Evolutionary conservation across 352 stramenopile species (phyloP).

Genomic region (Globisporangium echinulatum): DNA sequence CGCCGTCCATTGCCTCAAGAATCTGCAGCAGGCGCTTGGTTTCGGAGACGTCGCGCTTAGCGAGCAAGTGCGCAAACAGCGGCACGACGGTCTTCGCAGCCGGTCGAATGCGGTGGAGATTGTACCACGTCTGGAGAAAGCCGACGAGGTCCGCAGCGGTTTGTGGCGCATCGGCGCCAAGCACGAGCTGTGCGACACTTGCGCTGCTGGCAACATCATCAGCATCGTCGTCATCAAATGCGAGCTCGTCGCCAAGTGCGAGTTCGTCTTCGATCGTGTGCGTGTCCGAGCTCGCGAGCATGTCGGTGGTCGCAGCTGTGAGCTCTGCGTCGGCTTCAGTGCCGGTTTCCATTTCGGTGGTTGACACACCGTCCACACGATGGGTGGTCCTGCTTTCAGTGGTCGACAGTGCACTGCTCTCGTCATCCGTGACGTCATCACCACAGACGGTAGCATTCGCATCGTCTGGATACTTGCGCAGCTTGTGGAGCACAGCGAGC

Average conservation of each 20-base stretch:
- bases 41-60: constrained; percentile 44
- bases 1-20: constrained; percentile 66
- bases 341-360: not conserved
- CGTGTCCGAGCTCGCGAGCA: constrained; percentile 32
- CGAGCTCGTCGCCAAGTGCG: constrained; percentile 22
- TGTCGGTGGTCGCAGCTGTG: constrained; percentile 1
- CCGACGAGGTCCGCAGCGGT: constrained; percentile 50
- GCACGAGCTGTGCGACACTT: constrained; percentile 12
- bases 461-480: constrained; percentile 16
- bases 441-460: not conserved
- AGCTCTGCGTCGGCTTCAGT: constrained; percentile 25
- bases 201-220: not conserved
- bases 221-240: constrained; percentile 35
- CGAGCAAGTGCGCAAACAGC: constrained; percentile 51
- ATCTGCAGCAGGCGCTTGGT: constrained; percentile 70
- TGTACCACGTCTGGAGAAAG: constrained; percentile 87
- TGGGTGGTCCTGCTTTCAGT: too few species aligned
- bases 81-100: constrained; percentile 72
- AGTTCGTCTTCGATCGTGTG: constrained; percentile 48
- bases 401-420: not conserved
- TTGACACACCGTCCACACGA: too few species aligned
- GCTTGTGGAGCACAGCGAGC: constrained; percentile 44
- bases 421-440: constrained; percentile 5
- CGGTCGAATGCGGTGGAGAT: constrained; percentile 61
- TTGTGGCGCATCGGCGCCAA: constrained; percentile 35